These are phyloP conservation scores for Fusarium nematophilum DNA, from an alignment of 2,329 filamentous ascomycete genomes.

Conservation along the genomic window DNA sequence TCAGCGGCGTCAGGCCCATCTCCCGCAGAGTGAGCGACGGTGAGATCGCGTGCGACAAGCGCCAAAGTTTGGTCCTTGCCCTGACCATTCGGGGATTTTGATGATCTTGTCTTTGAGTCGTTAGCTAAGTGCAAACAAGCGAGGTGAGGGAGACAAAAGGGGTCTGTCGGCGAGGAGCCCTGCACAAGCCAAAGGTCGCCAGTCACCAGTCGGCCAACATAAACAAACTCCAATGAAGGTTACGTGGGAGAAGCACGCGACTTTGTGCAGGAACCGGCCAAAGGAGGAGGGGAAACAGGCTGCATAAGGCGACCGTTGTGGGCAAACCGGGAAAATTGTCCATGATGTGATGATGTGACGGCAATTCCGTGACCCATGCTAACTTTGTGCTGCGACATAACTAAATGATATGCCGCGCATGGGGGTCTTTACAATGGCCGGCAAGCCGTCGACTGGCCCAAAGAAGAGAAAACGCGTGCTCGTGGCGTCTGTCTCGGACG, in stretches of 20 bases:
- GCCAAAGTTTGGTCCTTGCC: constrained; percentile 26
- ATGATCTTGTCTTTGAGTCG: constrained; percentile 33
- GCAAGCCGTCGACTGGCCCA: constrained; percentile 28
- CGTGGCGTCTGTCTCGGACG: constrained; percentile 37
- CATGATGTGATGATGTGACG: constrained; percentile 36
- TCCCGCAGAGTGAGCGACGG: background rate
- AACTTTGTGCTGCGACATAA: constrained; percentile 21
- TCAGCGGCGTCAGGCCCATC: constrained; percentile 27
- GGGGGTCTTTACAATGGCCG: constrained; percentile 20
- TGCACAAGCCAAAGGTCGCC: constrained; percentile 17
- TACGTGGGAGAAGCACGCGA: constrained; percentile 38
- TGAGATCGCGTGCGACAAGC: constrained; percentile 14
- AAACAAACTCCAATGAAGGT: constrained; percentile 28
- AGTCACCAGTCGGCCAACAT: constrained; percentile 22
- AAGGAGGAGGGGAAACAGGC: too few species aligned
- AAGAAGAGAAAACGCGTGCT: constrained; percentile 23
- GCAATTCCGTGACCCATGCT: constrained; percentile 4
- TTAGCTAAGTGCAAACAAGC: constrained; percentile 28
- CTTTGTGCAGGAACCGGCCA: constrained; percentile 36
- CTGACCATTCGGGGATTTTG: constrained; percentile 25
- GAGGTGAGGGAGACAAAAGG: constrained; percentile 37
- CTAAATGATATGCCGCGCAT: constrained; percentile 34
- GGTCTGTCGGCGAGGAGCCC: constrained; percentile 37
- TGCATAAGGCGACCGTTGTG: constrained; percentile 31
- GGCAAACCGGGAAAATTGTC: constrained; percentile 27